Base-by-base conservation (phyloP, 441 rosid species). In the Capsella rubella region DNA sequence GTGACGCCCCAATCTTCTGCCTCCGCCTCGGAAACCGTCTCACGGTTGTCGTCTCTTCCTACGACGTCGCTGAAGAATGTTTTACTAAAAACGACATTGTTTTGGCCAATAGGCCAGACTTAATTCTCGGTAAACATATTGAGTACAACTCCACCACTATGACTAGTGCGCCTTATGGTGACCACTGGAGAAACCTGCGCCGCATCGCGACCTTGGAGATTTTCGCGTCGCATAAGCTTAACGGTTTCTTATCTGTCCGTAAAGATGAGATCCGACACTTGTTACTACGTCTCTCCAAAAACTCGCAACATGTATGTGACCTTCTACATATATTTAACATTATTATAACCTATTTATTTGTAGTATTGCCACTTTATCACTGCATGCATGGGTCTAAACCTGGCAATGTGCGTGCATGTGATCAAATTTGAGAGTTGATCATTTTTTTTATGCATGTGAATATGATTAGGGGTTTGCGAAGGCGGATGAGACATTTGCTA, bases 21-120 rank as follows among this genome's bases (percentile, higher is more conserved):
- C 83, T 89, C 62, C 77, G 78, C 9, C 79, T 89, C 3, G 91
- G 90, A 12, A 80, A 76, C 64, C 88, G 88, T 32, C 83, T 69
- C 46, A 3, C 40, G 12, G 80, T 89, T 15, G 45, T 91, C 2
- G 79, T 91, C 55, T 83, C 95, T 11, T 86, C 95, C 12, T 82
- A 84, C 2, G 49, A 84, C 0, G 77, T 77, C 0, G 86, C 81
- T 9, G 88, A 83, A 50, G 90, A 91, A 67, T 89, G 93, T 56
- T 74, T 74, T 21, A 65, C 72, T 0, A 50, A 28, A 47, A 66
- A 66, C 4, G 72, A 74, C 35, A 37, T 74, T 4, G 60, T 74
- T 45, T 37, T 74, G 13, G 78, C 78, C 0, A 57, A 74, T 6
- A 10, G 78, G 16, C 78, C 78, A 16, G 27, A 56, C 6, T 18